A percentile compares a stretch with the other conserved stretches of the same genome.
Evolutionary conservation across 2,329 filamentous ascomycete species (phyloP).

Genomic region (Pseudodiploospora longispora): DNA sequence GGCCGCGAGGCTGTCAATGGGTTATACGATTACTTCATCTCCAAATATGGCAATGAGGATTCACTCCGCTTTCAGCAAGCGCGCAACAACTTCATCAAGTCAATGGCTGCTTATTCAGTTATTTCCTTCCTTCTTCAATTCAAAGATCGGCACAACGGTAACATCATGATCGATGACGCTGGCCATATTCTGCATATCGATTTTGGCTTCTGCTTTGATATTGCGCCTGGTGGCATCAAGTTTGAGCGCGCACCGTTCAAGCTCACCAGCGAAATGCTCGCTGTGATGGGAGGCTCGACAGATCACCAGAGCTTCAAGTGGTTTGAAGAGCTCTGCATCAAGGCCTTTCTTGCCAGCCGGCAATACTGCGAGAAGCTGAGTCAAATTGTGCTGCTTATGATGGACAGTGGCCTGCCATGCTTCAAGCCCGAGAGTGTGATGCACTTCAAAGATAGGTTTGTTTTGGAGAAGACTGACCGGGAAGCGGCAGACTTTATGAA

Average conservation of each 20-base stretch:
- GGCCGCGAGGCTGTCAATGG: conserved; percentile 97
- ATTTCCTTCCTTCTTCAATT: conserved; percentile 96
- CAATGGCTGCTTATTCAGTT: conserved; percentile 96
- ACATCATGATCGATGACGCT: conserved; percentile 98
- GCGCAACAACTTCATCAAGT: conserved; percentile 95
- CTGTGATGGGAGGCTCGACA: conserved; percentile 90
- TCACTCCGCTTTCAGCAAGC: conserved; percentile 92
- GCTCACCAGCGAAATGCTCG: conserved; percentile 92
- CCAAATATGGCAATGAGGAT: conserved; percentile 95
- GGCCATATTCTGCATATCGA: conserved; percentile 98
- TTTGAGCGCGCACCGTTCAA: conserved; percentile 99
- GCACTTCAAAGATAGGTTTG: conserved; percentile 88
- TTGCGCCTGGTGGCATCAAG: conserved; percentile 90
- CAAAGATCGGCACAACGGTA: conserved; percentile 98
- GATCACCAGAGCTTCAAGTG: conserved; percentile 84
- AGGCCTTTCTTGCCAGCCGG: conserved; percentile 82
- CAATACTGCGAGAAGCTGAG: conserved; percentile 83
- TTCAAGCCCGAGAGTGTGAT: conserved; percentile 95
- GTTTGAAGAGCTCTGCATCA: conserved; percentile 95
- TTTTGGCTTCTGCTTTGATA: conserved; percentile 99
- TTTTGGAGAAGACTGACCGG: conserved; percentile 80
- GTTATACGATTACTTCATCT: conserved; percentile 95
- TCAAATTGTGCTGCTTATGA: conserved; percentile 88
- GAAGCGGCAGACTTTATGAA: conserved; percentile 95
- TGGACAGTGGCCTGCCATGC: conserved; percentile 91